These are phyloP conservation scores for Penicillium capsulatum DNA, from an alignment of 2,329 filamentous ascomycete genomes.

Conservation along the genomic window DNA sequence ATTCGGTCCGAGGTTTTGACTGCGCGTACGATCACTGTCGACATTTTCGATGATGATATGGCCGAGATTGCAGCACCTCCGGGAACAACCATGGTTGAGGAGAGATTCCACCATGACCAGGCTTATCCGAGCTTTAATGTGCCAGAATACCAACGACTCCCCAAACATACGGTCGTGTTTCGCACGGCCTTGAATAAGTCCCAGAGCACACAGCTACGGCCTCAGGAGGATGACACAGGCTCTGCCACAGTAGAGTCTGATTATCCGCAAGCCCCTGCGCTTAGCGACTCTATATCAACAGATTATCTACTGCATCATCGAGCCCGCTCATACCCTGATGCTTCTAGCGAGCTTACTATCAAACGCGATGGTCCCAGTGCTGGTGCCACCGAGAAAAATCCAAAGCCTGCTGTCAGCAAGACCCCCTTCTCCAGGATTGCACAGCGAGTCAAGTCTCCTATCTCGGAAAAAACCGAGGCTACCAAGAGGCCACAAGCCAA, in stretches of 20 bases:
- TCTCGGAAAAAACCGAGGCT: slow-evolving; percentile 24
- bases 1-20: slow-evolving; percentile 43
- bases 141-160: slow-evolving; percentile 36
- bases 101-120: slow-evolving; percentile 49
- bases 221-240: slow-evolving; percentile 8
- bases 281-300: background rate
- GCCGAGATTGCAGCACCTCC: slow-evolving; percentile 44
- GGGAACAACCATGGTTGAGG: slow-evolving; percentile 45
- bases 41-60: slow-evolving; percentile 42
- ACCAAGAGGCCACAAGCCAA: slow-evolving; percentile 17
- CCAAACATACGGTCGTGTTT: slow-evolving; percentile 46
- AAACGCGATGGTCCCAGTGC: background rate
- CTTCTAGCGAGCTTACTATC: background rate
- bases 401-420: slow-evolving; percentile 25
- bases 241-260: slow-evolving; percentile 3
- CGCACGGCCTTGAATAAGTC: slow-evolving; percentile 42
- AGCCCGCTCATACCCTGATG: background rate
- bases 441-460: slow-evolving; percentile 31
- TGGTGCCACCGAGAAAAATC: slow-evolving; percentile 1
- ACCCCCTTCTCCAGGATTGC: slow-evolving; percentile 31
- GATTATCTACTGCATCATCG: background rate
- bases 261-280: background rate
- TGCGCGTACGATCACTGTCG: slow-evolving; percentile 46
- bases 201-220: slow-evolving; percentile 36
- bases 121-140: slow-evolving; percentile 34